phyloP scores from a whole-genome alignment of 2,329 filamentous ascomycete species.

The Penicillium sp. region DNA sequence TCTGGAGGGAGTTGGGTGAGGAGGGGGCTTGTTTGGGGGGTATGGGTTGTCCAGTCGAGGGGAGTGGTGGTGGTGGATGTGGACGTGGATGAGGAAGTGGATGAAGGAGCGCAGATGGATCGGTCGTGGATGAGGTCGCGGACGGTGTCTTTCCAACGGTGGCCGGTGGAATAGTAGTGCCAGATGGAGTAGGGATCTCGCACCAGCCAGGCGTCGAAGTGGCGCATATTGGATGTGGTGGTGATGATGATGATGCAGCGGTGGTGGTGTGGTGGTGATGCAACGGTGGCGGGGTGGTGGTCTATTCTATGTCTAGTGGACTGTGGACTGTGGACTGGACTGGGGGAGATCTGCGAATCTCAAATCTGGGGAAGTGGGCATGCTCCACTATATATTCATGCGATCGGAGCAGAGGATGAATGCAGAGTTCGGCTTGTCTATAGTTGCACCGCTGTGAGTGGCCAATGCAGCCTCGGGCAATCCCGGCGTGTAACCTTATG shows the following conservation, averaged over 20 bases:
- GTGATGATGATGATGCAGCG: no score
- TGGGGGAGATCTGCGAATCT: conserved; percentile 14
- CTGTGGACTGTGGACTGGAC: no score
- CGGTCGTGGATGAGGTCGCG: conserved; percentile 41
- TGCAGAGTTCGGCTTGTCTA: no score
- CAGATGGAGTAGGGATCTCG: conserved; percentile 46
- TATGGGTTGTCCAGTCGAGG: conserved; percentile 17
- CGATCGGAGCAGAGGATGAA: no score
- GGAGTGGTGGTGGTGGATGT: neutral
- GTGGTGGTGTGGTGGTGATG: neutral
- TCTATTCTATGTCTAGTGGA: no score
- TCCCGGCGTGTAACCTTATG: conserved; percentile 28
- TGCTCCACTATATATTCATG: no score
- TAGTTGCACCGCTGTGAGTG: neutral
- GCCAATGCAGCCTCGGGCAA: neutral
- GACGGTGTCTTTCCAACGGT: conserved; percentile 40
- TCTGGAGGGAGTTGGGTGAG: conserved; percentile 36
- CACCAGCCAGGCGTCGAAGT: conserved; percentile 45
- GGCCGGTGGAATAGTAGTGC: conserved; percentile 43
- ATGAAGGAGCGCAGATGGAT: conserved; percentile 37
- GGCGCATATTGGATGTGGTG: conserved; percentile 36
- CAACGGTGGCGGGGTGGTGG: neutral
- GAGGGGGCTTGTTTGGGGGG: conserved; percentile 29
- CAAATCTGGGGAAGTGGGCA: no score
- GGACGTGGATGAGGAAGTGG: conserved; percentile 4